Conservation (phyloP, 2,329 filamentous ascomycete genomes). For the Aspergillus oerlinghausenensis region DNA sequence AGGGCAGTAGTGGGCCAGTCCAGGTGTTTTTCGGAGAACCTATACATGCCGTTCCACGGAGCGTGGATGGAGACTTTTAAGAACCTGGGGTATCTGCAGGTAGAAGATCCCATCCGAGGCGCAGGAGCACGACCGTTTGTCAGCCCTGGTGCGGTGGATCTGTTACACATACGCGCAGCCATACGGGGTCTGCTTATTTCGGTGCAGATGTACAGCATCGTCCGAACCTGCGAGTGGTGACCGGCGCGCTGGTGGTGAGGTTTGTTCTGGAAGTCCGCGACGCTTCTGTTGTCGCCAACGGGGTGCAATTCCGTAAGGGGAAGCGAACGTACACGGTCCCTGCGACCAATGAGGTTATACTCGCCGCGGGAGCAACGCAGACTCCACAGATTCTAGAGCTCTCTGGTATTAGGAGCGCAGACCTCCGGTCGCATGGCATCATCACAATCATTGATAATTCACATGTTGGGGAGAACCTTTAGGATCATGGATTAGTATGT, state of each 20-base stretch:
- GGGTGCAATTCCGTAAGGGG: conserved; percentile 16
- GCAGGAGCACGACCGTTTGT: conserved; percentile 10
- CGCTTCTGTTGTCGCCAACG: conserved; percentile 10
- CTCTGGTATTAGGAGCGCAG: conserved; percentile 53
- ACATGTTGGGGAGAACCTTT: conserved; percentile 48
- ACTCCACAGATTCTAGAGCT: conserved; percentile 57
- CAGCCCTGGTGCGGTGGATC: conserved; percentile 12
- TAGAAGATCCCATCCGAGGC: conserved; percentile 14
- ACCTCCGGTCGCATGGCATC: conserved; percentile 38
- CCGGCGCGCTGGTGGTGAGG: conserved; percentile 11
- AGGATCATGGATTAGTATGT: conserved; percentile 40
- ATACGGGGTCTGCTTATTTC: conserved; percentile 14
- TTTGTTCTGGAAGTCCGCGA: conserved; percentile 6
- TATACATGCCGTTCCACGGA: conserved; percentile 13
- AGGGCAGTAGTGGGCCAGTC: too few species aligned
- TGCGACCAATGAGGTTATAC: conserved; percentile 49
- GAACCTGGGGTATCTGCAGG: conserved; percentile 10
- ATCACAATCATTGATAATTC: conserved; percentile 41
- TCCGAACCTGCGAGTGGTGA: conserved; percentile 14
- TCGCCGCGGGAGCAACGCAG: conserved; percentile 55
- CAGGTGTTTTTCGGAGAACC: conserved; percentile 7
- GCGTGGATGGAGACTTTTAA: conserved; percentile 15
- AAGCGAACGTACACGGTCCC: conserved; percentile 21
- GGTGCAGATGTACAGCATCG: conserved; percentile 3
- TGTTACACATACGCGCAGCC: conserved; percentile 11